phyloP scores from a whole-genome alignment of 768 basidiomycete species.

The Candolleomyces eurysporus region DNA sequence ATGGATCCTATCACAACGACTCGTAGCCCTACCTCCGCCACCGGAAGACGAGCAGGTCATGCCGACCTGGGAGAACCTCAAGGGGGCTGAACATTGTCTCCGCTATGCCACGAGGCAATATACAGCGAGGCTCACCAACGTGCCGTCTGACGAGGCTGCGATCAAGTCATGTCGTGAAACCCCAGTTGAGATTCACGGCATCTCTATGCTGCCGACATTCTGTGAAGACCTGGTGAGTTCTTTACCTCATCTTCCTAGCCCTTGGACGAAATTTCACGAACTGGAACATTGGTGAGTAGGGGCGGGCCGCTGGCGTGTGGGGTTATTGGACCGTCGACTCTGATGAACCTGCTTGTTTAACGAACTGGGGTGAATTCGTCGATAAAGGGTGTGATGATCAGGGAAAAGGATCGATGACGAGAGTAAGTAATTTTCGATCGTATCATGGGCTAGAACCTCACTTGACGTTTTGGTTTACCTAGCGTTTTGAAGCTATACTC shows the following conservation, averaged over 20 bases:
- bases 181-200: slow-evolving; percentile 23
- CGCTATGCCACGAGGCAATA: slow-evolving; percentile 29
- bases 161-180: slow-evolving; percentile 24
- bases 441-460: not conserved
- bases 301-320: slow-evolving; percentile 24
- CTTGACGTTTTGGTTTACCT: not conserved
- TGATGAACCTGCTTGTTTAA: slow-evolving; percentile 24
- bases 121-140: slow-evolving; percentile 19
- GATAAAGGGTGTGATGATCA: slow-evolving; percentile 21
- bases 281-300: slow-evolving; percentile 10
- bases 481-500: slow-evolving; percentile 23
- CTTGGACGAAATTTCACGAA: not conserved
- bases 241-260: not conserved
- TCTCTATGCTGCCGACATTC: slow-evolving; percentile 18
- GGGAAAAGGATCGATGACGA: slow-evolving; percentile 16
- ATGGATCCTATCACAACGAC: not conserved
- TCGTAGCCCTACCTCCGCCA: not conserved
- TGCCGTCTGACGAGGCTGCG: slow-evolving; percentile 5
- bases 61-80: slow-evolving; percentile 14
- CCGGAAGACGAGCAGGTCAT: slow-evolving; percentile 14
- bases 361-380: slow-evolving; percentile 24
- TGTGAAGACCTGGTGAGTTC: slow-evolving; percentile 27
- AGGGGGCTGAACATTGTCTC: slow-evolving; percentile 21
- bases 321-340: slow-evolving; percentile 27
- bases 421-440: slow-evolving; percentile 8